Percentiles rank a stretch among this genome's conserved stretches.
phyloP scores from a whole-genome alignment of 306 rosid species.

The Lithocarpus polystachyus region DNA sequence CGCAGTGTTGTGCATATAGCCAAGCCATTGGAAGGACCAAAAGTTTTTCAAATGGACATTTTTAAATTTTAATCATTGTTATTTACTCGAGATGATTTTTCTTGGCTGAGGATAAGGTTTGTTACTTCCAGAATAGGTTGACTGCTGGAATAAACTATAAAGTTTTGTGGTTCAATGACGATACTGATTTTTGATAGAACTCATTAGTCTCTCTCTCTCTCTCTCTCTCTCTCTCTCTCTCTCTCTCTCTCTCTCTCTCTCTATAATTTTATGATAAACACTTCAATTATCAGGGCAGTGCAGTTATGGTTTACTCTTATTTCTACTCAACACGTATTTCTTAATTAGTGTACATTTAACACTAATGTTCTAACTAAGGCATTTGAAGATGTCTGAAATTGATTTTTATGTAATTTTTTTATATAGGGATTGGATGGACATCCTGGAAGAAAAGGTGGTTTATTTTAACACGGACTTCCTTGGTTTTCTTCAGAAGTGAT shows the following conservation, averaged over 20 bases:
- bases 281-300: not conserved
- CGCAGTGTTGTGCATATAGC: not conserved
- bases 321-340: not conserved
- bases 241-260: no score
- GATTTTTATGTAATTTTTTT: constrained; percentile 1
- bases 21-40: not conserved
- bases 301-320: not conserved
- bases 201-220: not conserved
- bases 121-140: not conserved
- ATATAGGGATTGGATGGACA: constrained; percentile 94
- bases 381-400: not conserved
- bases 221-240: no score
- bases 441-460: constrained; percentile 99
- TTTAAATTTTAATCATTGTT: not conserved
- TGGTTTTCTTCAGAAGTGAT: constrained; percentile 97
- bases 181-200: not conserved
- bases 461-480: constrained; percentile 81
- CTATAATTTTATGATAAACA: not conserved
- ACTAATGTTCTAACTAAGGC: not conserved
- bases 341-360: not conserved
- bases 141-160: not conserved
- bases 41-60: not conserved
- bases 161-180: not conserved
- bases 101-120: not conserved
- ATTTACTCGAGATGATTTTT: not conserved